Conservation (phyloP, 805 yeast species). For the Teunomyces stri region DNA sequence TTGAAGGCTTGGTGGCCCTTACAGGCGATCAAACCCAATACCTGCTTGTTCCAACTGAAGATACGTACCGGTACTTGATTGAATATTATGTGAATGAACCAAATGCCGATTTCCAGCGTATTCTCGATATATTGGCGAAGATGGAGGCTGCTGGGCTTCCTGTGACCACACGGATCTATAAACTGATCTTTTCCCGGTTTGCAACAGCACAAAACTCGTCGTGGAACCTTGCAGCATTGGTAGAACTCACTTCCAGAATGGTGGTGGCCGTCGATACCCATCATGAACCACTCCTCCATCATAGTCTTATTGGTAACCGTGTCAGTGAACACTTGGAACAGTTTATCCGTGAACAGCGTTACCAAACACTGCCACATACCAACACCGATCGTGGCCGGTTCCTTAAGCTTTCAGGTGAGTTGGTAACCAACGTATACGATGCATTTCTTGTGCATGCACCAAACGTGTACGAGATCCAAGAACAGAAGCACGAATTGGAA, state of each 20-base stretch:
- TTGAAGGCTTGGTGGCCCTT: slow-evolving; percentile 14
- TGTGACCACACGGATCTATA: slow-evolving; percentile 29
- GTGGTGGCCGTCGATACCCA: background rate
- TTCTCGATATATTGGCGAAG: slow-evolving; percentile 7
- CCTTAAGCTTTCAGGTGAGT: slow-evolving; percentile 21
- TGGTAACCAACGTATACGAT: slow-evolving; percentile 14
- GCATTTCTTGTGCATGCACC: slow-evolving; percentile 12
- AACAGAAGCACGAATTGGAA: slow-evolving; percentile 6
- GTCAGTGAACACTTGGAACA: slow-evolving; percentile 11
- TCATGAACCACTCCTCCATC: slow-evolving; percentile 14
- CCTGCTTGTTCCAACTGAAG: slow-evolving; percentile 21
- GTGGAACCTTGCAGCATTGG: slow-evolving; percentile 10
- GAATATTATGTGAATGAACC: slow-evolving; percentile 1
- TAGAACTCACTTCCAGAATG: slow-evolving; percentile 11
- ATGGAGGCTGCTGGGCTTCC: slow-evolving; percentile 27
- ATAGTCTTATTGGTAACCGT: slow-evolving; percentile 8
- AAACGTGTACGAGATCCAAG: background rate
- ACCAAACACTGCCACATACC: slow-evolving; percentile 1
- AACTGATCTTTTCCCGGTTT: slow-evolving; percentile 18
- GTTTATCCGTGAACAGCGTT: background rate
- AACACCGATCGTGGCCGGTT: slow-evolving; percentile 11
- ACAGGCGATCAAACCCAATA: slow-evolving; percentile 10
- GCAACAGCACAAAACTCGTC: background rate
- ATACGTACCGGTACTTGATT: slow-evolving; percentile 24
- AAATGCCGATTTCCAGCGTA: background rate